Percentiles rank a stretch among this genome's conserved stretches.
These are phyloP conservation scores for Drosera spatulata DNA, from an alignment of 179 eudicot genomes.

Conservation along the genomic window DNA sequence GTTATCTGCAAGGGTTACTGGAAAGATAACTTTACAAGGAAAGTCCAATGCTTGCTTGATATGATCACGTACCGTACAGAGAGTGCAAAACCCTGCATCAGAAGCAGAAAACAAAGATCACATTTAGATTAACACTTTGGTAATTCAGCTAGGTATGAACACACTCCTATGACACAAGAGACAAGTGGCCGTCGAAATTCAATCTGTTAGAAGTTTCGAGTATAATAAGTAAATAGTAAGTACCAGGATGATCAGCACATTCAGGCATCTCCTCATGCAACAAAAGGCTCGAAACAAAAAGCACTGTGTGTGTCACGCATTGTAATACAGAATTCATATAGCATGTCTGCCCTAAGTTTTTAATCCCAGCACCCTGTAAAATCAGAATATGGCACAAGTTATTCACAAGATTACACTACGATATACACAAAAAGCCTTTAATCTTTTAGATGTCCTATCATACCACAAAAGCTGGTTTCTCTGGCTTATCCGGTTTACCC, in stretches of 20 bases:
- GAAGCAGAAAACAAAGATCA: conserved; percentile 11
- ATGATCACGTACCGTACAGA: conserved; percentile 51
- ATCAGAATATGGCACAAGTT: neutral
- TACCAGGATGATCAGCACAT: conserved; percentile 23
- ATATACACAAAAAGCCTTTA: neutral
- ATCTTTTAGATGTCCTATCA: neutral
- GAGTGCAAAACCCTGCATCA: conserved; percentile 36
- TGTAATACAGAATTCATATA: conserved; percentile 79
- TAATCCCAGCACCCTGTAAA: conserved; percentile 75
- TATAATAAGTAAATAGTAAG: neutral
- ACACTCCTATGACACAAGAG: neutral
- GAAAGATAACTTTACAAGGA: conserved; percentile 28
- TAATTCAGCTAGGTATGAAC: neutral
- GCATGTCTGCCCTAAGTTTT: conserved; percentile 81
- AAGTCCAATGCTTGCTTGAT: conserved; percentile 31
- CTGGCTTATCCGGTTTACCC: too few relatives aligned
- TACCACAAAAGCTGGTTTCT: conserved; percentile 32
- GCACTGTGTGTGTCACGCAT: conserved; percentile 81
- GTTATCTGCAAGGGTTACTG: conserved; percentile 49
- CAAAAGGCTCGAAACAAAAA: conserved; percentile 50
- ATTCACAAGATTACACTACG: neutral
- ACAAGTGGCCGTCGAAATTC: neutral
- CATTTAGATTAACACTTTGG: neutral
- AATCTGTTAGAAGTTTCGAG: neutral
- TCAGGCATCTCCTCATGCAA: conserved; percentile 25